phyloP scores from a whole-genome alignment of 345 rosid genomes.

The Populus euphratica region DNA sequence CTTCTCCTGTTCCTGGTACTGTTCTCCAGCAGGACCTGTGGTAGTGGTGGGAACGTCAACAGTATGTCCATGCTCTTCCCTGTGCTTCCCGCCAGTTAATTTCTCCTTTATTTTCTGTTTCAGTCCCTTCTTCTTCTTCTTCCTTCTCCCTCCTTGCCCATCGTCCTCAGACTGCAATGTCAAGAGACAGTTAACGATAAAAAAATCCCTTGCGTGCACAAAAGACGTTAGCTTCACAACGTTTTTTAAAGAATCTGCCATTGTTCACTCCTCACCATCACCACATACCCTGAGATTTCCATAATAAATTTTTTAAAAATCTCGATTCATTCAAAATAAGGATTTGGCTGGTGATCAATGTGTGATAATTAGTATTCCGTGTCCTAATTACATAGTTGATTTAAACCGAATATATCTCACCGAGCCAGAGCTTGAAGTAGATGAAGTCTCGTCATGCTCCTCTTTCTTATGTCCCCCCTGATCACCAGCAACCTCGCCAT shows the following conservation, averaged over 20 bases:
- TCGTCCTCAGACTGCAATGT: constrained; percentile 54
- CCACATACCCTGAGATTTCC: too few species aligned
- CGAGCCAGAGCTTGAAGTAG: constrained; percentile 51
- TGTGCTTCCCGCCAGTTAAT: constrained; percentile 39
- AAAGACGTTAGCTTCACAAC: background rate
- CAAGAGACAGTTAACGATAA: background rate
- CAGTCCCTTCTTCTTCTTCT: constrained; percentile 71
- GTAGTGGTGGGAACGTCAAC: constrained; percentile 7
- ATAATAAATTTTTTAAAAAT: too few species aligned
- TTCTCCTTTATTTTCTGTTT: constrained; percentile 72
- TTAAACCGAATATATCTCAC: constrained; percentile 16
- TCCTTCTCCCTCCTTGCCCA: constrained; percentile 75
- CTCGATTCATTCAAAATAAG: background rate
- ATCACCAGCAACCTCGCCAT: constrained; percentile 21
- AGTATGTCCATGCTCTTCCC: constrained; percentile 36
- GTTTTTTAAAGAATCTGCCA: background rate
- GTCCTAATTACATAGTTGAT: background rate
- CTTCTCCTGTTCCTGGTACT: constrained; percentile 48
- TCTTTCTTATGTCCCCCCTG: background rate
- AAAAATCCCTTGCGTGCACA: background rate
- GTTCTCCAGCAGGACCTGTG: constrained; percentile 12
- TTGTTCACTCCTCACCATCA: too few species aligned
- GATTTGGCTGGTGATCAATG: background rate
- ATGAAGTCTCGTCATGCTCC: background rate
- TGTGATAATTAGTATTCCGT: background rate